Evolutionary conservation across 2,329 filamentous ascomycete species (phyloP), one percentile per base, ranked within the genome.

Genomic region (Mycosphaerella sp.): DNA sequence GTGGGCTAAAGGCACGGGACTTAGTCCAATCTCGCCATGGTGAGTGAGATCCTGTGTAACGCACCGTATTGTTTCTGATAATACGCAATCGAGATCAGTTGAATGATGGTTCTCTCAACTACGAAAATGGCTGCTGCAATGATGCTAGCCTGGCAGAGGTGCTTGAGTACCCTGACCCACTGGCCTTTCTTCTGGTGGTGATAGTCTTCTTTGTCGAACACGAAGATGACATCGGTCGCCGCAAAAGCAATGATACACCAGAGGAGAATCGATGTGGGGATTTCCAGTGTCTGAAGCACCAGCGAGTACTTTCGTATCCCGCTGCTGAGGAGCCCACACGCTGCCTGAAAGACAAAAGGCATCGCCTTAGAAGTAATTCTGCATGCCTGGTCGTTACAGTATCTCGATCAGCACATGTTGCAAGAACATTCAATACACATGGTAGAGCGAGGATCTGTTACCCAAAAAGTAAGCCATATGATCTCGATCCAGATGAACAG

Each of bases 21-120:
- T 17, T 17, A 17, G 14, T 17, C 14, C 14, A 17, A 17, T 32
- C n/a, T 47, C 34, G 46, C 47, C 10, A 40, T 11, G 29, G 9
- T 32, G 38, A 66, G 9, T 1, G 26, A 82, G 81, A 63, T 12
- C 83, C 2, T 4, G 21, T 3, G 11, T 26, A 10, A 42, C 53
- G 41, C 29, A 53, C 51, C 80, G 67, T 87, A 87, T 34, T 85
- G 87, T 50, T 84, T 78, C 63, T 85, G 82, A 66, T 88, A 85
- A 67, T 88, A 88, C 23, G 81, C 81, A 63, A 88, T 81, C 62
- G 82, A 83, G 63, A 88, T 85, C 38, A 87, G 73, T 68, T 87
- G 85, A 23, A 88, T 80, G 51, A 87, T 74, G 41, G 81, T 76
- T 70, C 86, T 87, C 70, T 88, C 84, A 14, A 72, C 80, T 6